phyloP scores from a whole-genome alignment of 78 protist genomes.

The Bodo saltans region DNA sequence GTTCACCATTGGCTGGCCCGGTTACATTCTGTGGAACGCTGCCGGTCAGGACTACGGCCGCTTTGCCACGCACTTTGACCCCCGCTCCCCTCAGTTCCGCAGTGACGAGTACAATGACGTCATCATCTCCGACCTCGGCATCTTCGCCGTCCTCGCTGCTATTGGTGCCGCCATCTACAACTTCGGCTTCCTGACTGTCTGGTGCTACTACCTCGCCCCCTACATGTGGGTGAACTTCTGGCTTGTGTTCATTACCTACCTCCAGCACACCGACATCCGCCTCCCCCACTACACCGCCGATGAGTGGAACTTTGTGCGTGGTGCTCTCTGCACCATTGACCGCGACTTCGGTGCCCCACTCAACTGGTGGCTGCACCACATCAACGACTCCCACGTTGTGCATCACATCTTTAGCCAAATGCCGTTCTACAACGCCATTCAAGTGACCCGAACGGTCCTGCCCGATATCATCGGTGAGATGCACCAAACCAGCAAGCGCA shows the following conservation, averaged over 20 bases:
- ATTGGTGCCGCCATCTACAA: background rate
- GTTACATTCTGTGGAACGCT: constrained; percentile 35
- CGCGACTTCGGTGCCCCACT: constrained; percentile 44
- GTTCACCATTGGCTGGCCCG: constrained; percentile 42
- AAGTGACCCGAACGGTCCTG: constrained; percentile 46
- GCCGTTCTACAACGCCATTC: constrained; percentile 72
- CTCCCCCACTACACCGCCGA: constrained; percentile 65
- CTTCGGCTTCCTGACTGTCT: background rate
- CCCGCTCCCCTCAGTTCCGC: background rate
- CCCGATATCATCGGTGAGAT: background rate
- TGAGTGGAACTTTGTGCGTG: constrained; percentile 60
- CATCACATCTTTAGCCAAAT: constrained; percentile 73
- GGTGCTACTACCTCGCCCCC: constrained; percentile 32
- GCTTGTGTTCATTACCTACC: constrained; percentile 76
- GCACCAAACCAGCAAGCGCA: constrained; percentile 8
- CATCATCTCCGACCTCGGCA: background rate
- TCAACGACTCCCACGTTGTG: constrained; percentile 72
- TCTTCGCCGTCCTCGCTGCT: background rate
- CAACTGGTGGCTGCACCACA: constrained; percentile 62
- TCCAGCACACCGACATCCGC: constrained; percentile 76
- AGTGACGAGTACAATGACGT: background rate
- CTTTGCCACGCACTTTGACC: background rate
- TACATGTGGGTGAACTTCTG: constrained; percentile 48
- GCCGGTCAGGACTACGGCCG: constrained; percentile 35
- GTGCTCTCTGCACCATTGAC: constrained; percentile 68